Evolutionary conservation across 306 rosid species (phyloP).

Genomic region (Myrica gale): DNA sequence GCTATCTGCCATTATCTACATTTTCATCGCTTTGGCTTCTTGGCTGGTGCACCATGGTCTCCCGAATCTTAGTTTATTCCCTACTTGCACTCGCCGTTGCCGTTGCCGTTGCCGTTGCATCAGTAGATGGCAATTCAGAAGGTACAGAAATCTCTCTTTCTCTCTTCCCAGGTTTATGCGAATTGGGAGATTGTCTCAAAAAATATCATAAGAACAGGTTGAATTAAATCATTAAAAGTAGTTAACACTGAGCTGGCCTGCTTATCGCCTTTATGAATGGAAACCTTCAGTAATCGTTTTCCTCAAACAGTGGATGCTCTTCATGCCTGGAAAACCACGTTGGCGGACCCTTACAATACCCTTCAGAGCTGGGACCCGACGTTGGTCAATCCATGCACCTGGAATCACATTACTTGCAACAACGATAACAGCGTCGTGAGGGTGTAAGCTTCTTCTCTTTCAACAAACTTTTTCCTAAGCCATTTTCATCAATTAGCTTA

Average conservation of each 20-base stretch:
- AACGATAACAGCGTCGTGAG: background rate
- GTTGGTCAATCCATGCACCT: slow-evolving; percentile 31
- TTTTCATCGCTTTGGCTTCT: background rate
- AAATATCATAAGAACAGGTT: background rate
- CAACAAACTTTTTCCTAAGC: background rate
- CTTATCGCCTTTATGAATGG: too few species aligned
- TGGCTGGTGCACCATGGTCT: slow-evolving; percentile 8
- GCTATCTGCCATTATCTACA: background rate
- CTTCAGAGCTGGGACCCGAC: slow-evolving; percentile 39
- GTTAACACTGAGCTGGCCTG: background rate
- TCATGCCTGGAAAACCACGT: slow-evolving; percentile 11
- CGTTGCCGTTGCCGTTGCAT: slow-evolving; percentile 26
- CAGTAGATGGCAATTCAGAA: slow-evolving; percentile 31
- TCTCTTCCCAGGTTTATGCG: background rate
- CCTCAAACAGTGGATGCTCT: slow-evolving; percentile 26
- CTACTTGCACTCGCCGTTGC: slow-evolving; percentile 9
- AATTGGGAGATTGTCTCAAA: background rate
- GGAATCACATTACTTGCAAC: slow-evolving; percentile 34
- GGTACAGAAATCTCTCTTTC: background rate
- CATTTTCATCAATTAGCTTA: background rate
- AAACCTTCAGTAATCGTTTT: background rate
- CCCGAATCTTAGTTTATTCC: slow-evolving; percentile 4
- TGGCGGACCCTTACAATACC: slow-evolving; percentile 29
- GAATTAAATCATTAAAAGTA: background rate
- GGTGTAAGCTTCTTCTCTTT: slow-evolving; percentile 21